These are phyloP conservation scores for Pterothamnion heteromorphum DNA, from an alignment of 31 red algal genomes.

Conservation along the genomic window DNA sequence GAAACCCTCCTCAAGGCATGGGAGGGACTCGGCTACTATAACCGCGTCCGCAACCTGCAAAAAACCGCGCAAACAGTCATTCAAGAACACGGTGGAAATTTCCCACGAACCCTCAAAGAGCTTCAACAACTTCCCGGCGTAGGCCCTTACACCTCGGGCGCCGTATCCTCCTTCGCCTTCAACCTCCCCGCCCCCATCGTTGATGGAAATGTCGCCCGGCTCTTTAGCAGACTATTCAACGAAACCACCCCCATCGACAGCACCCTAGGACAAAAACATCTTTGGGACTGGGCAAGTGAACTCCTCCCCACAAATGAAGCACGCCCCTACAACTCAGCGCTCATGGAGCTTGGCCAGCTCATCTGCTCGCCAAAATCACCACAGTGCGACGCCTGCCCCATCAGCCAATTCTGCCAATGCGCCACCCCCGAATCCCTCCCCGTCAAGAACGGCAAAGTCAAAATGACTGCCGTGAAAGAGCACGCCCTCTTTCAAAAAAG, in stretches of 20 bases:
- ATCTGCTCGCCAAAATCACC: neutral
- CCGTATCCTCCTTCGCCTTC: slow-evolving; percentile 89
- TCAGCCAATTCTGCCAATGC: neutral
- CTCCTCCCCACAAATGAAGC: slow-evolving; percentile 34
- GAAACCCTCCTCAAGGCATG: slow-evolving; percentile 74
- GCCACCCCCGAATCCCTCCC: neutral
- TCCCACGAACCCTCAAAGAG: slow-evolving; percentile 47
- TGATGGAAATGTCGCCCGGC: slow-evolving; percentile 91
- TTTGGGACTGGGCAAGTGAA: slow-evolving; percentile 47
- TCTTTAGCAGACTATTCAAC: slow-evolving; percentile 63
- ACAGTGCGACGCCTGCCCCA: neutral
- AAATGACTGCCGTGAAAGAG: neutral
- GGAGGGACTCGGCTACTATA: slow-evolving; percentile 95
- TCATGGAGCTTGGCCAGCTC: slow-evolving; percentile 79
- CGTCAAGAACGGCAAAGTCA: neutral
- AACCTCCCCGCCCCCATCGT: slow-evolving; percentile 57
- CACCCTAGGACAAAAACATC: neutral
- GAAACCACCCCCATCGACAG: neutral
- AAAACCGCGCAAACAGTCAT: slow-evolving; percentile 67
- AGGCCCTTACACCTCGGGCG: slow-evolving; percentile 87
- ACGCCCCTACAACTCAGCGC: slow-evolving; percentile 77
- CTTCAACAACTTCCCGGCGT: slow-evolving; percentile 68
- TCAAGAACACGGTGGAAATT: slow-evolving; percentile 45
- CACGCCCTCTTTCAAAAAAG: neutral
- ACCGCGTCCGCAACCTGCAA: slow-evolving; percentile 70